Base-by-base conservation (phyloP, 805 yeast genomes). In the Wickerhamomyces sydowiorum region DNA sequence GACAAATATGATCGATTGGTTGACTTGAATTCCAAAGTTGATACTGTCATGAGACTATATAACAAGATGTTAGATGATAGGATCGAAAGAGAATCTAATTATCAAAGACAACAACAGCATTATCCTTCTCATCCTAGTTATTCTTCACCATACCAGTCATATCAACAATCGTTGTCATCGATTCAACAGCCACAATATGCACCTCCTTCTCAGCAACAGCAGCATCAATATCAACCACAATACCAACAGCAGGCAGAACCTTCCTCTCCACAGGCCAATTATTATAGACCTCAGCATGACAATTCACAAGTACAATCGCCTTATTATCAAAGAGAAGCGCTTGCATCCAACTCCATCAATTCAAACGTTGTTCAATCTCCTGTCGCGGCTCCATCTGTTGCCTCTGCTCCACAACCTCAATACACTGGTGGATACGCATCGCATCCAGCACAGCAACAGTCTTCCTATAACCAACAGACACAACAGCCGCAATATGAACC, bases 11-110 rank as follows among this genome's bases (percentile, higher is more conserved):
- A 87, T 39, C 60, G 64, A 18, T 73, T 81, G 47, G 73, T 84
- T 48, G 86, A 84, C 37, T 69, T 86, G 77, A 87, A 85, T 62
- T 76, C 83, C 37, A 87, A 89, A 53, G 73, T 89, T 41, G 81
- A 85, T 41, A 80, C 88, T 5, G 81, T 87, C 25, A 75, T 80
- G 55, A 73, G 83, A 46, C 67, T 83, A n/a, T 89, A 88, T 53
- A 95, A 88, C 58, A 76, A 75, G 45, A 71, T 84, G 38, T 67
- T 88, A 45, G 95, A 89, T 45, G 64, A 69, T 23, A 61, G 80
- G 57, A 60, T 72, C 47, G 59, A 69, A 53, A 57, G 64, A 44
- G 60, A 75, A 35, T 36, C 30, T 21, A 21, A 34, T 7, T 22
- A 24, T 17, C 37, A 30, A n/a, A 42, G 42, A 17, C 40, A 39